These are phyloP conservation scores for Agapanthus africanus DNA, from an alignment of 106 monocot genomes.

Conservation along the genomic window DNA sequence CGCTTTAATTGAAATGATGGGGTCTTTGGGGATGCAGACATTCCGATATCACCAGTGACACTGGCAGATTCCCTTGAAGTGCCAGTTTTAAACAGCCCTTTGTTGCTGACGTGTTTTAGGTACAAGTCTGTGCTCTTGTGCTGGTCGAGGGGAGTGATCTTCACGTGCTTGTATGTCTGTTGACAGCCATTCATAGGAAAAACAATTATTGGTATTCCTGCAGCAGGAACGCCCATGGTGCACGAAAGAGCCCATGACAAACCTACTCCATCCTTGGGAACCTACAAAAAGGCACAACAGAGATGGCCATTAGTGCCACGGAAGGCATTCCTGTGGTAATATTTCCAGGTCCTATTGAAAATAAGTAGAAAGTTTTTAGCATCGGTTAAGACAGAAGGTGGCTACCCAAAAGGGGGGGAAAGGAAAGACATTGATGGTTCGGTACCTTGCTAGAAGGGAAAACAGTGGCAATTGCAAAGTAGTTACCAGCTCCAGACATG, in stretches of 20 bases:
- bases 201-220: conserved; percentile 44
- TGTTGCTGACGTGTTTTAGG: conserved; percentile 28
- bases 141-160: conserved; percentile 11
- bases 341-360: background rate
- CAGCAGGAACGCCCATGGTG: conserved; percentile 56
- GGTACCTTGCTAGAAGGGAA: conserved; percentile 57
- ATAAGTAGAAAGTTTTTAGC: background rate
- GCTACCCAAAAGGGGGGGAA: no score
- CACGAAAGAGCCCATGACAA: conserved; percentile 63
- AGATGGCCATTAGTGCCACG: background rate
- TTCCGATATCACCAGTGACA: conserved; percentile 3
- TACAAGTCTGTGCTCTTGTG: conserved; percentile 35
- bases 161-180: conserved; percentile 1
- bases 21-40: conserved; percentile 38
- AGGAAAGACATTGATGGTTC: no score
- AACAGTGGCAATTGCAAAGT: conserved; percentile 71
- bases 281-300: conserved; percentile 22
- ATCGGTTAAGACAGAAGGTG: no score
- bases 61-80: background rate
- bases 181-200: conserved; percentile 23
- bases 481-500: conserved; percentile 25
- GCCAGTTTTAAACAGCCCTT: conserved; percentile 8
- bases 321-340: background rate
- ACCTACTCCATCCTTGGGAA: conserved; percentile 58
- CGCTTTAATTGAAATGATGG: conserved; percentile 19